Base-by-base conservation (phyloP, 306 rosid species). In the Comarum palustre region DNA sequence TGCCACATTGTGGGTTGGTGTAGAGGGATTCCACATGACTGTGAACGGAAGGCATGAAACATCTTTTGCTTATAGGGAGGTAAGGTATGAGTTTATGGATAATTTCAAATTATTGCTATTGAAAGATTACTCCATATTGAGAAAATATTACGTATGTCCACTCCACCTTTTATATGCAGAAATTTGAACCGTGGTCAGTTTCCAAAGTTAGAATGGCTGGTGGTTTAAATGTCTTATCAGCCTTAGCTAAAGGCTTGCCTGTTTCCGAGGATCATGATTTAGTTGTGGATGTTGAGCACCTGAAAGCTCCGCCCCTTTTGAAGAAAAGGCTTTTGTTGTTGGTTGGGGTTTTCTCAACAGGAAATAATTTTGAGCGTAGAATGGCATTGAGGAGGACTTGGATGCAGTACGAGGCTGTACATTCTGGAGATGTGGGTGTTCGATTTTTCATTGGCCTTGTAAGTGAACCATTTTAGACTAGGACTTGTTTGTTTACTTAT, bases 371-470 rank as follows among this genome's bases (percentile, higher is more conserved):
- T 83, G 88, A 91, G 79, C 92, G 94, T 29, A 84, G 97, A 71
- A 93, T 93, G 97, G 98, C 98, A 15, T 68, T 94, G 39, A 84
- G 98, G 87, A 88, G 96, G 82, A 83, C 98, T 80, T 94, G 98
- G 98, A 91, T 94, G 97, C 98, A 91, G 63, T 89, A 86, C 29
- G 81, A 85, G 73, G 90, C 85, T 75, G 91, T 94, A 64, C 92
- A 89, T 51, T 84, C 94, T 13, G 96, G 96, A 51, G 86, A 85
- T 66, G 95, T 94, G 61, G 97, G 90, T 39, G 96, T 89, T 79
- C 89, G 94, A 52, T 94, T 94, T 88, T 91, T 94, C 81, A 86
- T 91, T 70, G 98, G 97, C 72, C 97, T 94, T 82, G 98, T 94
- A 88, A 94, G 97, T 79, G 54, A 76, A 65, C 50, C 50, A 68